Percentiles rank a stretch among this genome's conserved stretches.
phyloP scores from a whole-genome alignment of 2,329 filamentous ascomycete genomes.

The Claviceps capensis region DNA sequence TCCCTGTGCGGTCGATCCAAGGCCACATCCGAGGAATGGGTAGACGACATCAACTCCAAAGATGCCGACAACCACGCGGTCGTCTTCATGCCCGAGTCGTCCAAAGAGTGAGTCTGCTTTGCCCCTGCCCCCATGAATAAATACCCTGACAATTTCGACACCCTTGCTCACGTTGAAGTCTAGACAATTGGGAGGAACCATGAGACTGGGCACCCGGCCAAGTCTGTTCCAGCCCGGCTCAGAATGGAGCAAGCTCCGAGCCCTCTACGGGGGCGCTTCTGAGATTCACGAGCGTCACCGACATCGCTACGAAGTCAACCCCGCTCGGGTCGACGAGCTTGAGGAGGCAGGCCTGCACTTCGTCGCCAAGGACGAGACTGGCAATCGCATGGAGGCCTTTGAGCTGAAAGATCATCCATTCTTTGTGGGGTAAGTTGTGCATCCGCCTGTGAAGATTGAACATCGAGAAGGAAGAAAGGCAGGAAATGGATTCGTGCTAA shows the following conservation, averaged over 20 bases:
- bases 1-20: slow-evolving; percentile 52
- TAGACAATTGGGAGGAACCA: slow-evolving; percentile 60
- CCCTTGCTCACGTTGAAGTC: not conserved
- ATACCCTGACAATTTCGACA: not conserved
- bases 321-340: slow-evolving; percentile 55
- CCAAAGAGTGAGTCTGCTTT: slow-evolving; percentile 19
- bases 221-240: slow-evolving; percentile 62
- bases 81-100: slow-evolving; percentile 78
- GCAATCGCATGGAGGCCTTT: slow-evolving; percentile 69
- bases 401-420: slow-evolving; percentile 74
- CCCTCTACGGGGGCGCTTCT: slow-evolving; percentile 50
- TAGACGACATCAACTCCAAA: slow-evolving; percentile 14
- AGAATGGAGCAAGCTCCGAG: slow-evolving; percentile 67
- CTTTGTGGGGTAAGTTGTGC: slow-evolving; percentile 40
- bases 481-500: not conserved
- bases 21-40: slow-evolving; percentile 43
- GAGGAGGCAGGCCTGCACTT: slow-evolving; percentile 58
- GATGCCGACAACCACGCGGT: slow-evolving; percentile 56
- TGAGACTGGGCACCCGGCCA: slow-evolving; percentile 66
- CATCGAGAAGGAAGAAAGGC: not conserved
- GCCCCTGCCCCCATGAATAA: not conserved
- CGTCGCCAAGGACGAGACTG: slow-evolving; percentile 66
- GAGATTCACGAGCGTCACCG: slow-evolving; percentile 63
- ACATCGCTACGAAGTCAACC: slow-evolving; percentile 86
- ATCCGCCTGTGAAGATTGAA: not conserved